Percentiles rank a stretch among this genome's conserved stretches.
Conservation (phyloP, 2,329 filamentous ascomycete genomes). For the Pestalotiopsis sp. region DNA sequence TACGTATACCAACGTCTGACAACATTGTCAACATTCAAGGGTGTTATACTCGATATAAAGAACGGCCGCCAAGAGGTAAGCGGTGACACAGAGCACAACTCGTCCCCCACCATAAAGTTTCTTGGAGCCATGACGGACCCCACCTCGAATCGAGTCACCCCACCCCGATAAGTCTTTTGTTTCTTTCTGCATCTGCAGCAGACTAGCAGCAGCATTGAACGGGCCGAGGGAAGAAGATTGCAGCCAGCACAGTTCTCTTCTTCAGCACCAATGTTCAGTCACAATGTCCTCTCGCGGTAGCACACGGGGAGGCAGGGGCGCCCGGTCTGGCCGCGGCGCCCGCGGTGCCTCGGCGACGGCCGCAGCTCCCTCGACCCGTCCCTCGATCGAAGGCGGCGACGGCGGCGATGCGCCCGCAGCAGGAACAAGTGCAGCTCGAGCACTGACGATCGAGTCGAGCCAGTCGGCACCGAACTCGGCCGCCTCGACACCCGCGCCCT, state of each 20-base stretch:
- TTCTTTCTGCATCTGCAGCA: neutral
- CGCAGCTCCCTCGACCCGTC: slow-evolving; percentile 3
- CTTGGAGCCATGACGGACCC: neutral
- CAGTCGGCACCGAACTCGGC: slow-evolving; percentile 24
- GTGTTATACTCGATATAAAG: no score
- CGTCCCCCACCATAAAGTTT: slow-evolving; percentile 13
- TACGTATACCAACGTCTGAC: no score
- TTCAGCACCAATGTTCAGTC: slow-evolving; percentile 14
- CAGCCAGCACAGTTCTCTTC: neutral
- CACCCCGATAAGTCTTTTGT: neutral
- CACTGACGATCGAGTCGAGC: slow-evolving; percentile 13
- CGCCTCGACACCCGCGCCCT: slow-evolving; percentile 34
- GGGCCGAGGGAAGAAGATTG: neutral
- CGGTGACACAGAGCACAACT: neutral
- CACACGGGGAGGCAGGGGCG: slow-evolving; percentile 17
- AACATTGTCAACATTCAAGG: no score
- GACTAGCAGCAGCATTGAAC: neutral
- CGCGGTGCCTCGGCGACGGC: slow-evolving; percentile 11
- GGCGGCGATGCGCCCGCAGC: neutral
- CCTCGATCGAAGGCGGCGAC: slow-evolving; percentile 4
- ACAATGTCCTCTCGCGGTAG: slow-evolving; percentile 19
- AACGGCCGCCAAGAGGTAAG: neutral
- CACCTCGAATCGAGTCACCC: slow-evolving; percentile 1
- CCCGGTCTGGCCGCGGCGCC: slow-evolving; percentile 16
- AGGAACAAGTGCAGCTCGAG: neutral